phyloP scores from a whole-genome alignment of 495 filamentous ascomycete genomes.

The Podospora fimiseda region DNA sequence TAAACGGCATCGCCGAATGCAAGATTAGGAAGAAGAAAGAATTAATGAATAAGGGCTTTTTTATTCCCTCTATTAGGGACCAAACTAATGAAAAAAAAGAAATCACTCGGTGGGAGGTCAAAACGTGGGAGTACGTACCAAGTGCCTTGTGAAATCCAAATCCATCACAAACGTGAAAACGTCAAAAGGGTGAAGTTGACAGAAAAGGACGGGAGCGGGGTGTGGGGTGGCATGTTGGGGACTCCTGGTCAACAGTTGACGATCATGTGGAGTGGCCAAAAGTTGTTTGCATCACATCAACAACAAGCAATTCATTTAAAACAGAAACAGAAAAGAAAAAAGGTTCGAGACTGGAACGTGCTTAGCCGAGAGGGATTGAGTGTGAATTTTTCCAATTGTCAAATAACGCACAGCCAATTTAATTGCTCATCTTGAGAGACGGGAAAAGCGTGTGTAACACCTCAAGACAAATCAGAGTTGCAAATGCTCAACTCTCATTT shows the following conservation, averaged over 20 bases:
- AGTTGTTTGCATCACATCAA: not conserved
- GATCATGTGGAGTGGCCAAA: not conserved
- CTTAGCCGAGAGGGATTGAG: no score
- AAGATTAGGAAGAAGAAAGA: not conserved
- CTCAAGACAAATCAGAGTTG: conserved; percentile 2
- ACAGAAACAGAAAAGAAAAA: not conserved
- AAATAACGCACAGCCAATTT: not conserved
- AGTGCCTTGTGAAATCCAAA: no score
- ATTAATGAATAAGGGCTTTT: no score
- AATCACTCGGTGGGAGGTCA: no score
- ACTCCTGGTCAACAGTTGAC: not conserved
- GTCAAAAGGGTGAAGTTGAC: not conserved
- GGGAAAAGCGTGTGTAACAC: conserved; percentile 2
- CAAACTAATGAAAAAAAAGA: no score
- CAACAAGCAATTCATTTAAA: no score
- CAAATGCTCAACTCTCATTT: conserved; percentile 1
- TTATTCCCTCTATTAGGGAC: no score
- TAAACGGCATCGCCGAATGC: not conserved
- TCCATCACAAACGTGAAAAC: no score
- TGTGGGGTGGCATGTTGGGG: not conserved
- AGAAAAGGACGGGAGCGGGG: no score
- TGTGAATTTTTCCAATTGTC: no score
- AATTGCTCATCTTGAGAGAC: not conserved
- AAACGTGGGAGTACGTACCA: no score
- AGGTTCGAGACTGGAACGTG: not conserved